Evolutionary conservation across 192 early-diverging fungal genomes (phyloP).

Genomic region (Backusella australiensis): DNA sequence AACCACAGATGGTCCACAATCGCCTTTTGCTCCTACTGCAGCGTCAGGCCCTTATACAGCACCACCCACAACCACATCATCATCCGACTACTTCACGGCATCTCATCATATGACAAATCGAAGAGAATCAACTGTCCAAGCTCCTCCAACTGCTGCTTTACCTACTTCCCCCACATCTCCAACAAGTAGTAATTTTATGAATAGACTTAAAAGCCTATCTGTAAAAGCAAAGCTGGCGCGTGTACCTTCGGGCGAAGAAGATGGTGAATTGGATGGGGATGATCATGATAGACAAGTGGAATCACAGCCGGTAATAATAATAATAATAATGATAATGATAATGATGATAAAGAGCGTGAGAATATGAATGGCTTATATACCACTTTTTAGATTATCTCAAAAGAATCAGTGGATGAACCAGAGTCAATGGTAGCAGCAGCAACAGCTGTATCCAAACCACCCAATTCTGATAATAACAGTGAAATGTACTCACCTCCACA

Average conservation of each 20-base stretch:
- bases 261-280: background rate
- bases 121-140: conserved; percentile 29
- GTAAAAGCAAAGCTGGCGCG: conserved; percentile 44
- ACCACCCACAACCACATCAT: conserved; percentile 18
- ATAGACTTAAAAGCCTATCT: conserved; percentile 46
- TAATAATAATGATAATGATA: no score
- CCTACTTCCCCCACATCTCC: conserved; percentile 22
- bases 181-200: conserved; percentile 37
- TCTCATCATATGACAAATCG: conserved; percentile 29
- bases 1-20: conserved; percentile 13
- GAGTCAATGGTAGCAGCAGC: background rate
- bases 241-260: conserved; percentile 41
- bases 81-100: conserved; percentile 31
- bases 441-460: background rate
- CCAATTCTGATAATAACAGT: background rate
- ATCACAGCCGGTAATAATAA: background rate
- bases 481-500: conserved; percentile 44
- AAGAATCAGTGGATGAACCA: background rate
- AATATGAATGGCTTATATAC: background rate
- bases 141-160: conserved; percentile 38
- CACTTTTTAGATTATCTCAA: background rate
- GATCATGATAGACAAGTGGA: conserved; percentile 5
- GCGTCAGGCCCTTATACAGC: conserved; percentile 38
- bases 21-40: conserved; percentile 10
- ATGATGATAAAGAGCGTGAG: background rate